A percentile compares a stretch with the other conserved stretches of the same genome.
phyloP scores from a whole-genome alignment of 495 filamentous ascomycete genomes.

The Penicillium atrosanguineum region DNA sequence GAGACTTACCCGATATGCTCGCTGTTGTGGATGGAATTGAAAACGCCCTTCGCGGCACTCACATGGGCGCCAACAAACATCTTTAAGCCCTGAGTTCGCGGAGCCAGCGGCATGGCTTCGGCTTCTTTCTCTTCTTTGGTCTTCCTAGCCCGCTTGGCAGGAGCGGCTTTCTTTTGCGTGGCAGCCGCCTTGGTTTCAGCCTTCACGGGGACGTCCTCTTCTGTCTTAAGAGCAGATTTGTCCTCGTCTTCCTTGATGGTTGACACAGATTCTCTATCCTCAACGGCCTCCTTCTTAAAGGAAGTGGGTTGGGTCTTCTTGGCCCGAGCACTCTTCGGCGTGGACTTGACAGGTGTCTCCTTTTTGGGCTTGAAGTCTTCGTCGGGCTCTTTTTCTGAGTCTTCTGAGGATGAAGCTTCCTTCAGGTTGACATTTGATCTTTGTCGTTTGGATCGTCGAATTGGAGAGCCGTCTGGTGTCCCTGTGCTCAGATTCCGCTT shows the following conservation, averaged over 20 bases:
- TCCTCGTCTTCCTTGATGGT: background rate
- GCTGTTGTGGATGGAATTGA: conserved; percentile 81
- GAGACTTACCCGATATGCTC: conserved; percentile 62
- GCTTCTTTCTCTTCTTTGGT: conserved; percentile 44
- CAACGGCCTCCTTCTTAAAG: conserved; percentile 21
- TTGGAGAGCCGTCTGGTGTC: conserved; percentile 26
- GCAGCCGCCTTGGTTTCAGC: background rate
- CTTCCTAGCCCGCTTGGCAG: conserved; percentile 22
- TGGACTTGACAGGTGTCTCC: background rate
- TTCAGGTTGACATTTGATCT: conserved; percentile 26
- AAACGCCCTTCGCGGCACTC: conserved; percentile 83
- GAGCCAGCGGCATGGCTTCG: conserved; percentile 62
- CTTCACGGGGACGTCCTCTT: background rate
- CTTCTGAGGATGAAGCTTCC: conserved; percentile 15
- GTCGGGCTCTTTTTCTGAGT: conserved; percentile 11
- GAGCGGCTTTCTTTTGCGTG: conserved; percentile 7
- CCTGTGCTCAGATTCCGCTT: conserved; percentile 31
- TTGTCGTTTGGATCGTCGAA: conserved; percentile 39
- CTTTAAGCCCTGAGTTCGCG: conserved; percentile 65
- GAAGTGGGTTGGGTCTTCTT: conserved; percentile 7
- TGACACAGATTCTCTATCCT: conserved; percentile 2
- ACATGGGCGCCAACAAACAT: conserved; percentile 94
- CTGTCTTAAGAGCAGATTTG: background rate
- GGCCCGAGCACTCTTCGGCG: background rate
- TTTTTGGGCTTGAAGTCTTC: background rate